Conservation (phyloP, 768 basidiomycete genomes). For the Boletus patriciae region DNA sequence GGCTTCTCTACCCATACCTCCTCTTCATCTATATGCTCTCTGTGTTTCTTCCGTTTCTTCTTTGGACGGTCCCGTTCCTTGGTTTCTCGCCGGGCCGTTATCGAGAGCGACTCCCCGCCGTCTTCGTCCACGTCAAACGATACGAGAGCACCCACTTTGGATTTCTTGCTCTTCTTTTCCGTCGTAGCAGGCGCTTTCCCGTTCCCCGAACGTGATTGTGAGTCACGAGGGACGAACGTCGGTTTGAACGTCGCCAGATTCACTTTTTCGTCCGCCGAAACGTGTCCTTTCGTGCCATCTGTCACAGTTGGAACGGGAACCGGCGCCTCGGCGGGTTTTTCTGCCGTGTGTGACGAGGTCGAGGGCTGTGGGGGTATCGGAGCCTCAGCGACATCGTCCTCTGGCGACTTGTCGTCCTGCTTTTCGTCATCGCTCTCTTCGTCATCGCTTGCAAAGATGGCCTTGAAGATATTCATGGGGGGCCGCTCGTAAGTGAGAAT, state of each 20-base stretch:
- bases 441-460: constrained; percentile 95
- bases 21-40: constrained; percentile 43
- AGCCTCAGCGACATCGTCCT: constrained; percentile 2
- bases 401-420: constrained; percentile 30
- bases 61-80: constrained; percentile 39
- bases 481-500: constrained; percentile 88
- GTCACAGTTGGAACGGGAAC: background rate
- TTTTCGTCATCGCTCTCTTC: constrained; percentile 78
- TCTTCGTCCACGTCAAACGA: constrained; percentile 80
- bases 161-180: constrained; percentile 50
- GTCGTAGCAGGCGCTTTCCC: constrained; percentile 45
- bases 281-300: background rate
- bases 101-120: constrained; percentile 39
- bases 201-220: constrained; percentile 41
- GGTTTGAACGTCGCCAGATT: constrained; percentile 84
- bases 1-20: constrained; percentile 74
- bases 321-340: background rate
- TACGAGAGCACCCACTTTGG: constrained; percentile 50
- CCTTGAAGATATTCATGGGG: constrained; percentile 92
- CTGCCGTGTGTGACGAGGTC: constrained; percentile 5
- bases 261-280: constrained; percentile 26
- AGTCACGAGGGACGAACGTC: constrained; percentile 66
- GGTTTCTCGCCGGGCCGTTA: constrained; percentile 32
- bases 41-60: constrained; percentile 43
- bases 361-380: constrained; percentile 11